Conservation (phyloP, 1,284 basidiomycete species). For the Cutaneotrichosporon arboriforme region DNA sequence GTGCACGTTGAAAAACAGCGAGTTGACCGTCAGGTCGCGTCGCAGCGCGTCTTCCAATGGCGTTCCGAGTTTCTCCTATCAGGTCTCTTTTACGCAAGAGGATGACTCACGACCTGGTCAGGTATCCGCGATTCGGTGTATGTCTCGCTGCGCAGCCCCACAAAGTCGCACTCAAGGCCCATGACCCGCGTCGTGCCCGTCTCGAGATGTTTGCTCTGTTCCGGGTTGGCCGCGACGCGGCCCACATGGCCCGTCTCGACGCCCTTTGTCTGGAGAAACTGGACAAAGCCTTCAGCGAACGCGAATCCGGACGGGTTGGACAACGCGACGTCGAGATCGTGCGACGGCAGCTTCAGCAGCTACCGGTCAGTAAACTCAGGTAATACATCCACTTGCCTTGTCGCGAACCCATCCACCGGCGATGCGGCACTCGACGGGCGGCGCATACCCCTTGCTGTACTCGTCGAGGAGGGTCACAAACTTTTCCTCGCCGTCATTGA, state of each 20-base stretch:
- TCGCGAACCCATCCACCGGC: constrained; percentile 97
- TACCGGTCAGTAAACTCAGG: constrained; percentile 48
- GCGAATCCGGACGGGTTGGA: constrained; percentile 81
- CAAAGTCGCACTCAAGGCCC: constrained; percentile 85
- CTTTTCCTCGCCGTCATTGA: constrained; percentile 27
- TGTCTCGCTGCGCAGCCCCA: constrained; percentile 88
- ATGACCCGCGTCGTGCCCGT: constrained; percentile 85
- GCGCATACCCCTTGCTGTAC: constrained; percentile 29
- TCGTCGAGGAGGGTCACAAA: constrained; percentile 41
- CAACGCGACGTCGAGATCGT: constrained; percentile 93
- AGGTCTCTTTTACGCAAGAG: not conserved
- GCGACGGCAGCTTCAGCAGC: constrained; percentile 75
- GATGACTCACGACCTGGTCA: constrained; percentile 63
- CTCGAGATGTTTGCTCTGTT: constrained; percentile 97
- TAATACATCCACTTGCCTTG: constrained; percentile 60
- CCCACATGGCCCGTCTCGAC: constrained; percentile 59
- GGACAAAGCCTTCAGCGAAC: constrained; percentile 77
- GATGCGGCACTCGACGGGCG: constrained; percentile 66
- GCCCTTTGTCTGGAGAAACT: constrained; percentile 57
- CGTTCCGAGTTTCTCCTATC: constrained; percentile 77
- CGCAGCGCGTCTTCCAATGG: constrained; percentile 85
- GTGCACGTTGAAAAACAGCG: constrained; percentile 95
- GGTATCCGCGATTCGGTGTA: constrained; percentile 91
- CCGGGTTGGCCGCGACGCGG: constrained; percentile 89
- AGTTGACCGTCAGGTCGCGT: constrained; percentile 92